phyloP scores from a whole-genome alignment of 495 filamentous ascomycete genomes.

The Beverwykella pulmonaria region DNA sequence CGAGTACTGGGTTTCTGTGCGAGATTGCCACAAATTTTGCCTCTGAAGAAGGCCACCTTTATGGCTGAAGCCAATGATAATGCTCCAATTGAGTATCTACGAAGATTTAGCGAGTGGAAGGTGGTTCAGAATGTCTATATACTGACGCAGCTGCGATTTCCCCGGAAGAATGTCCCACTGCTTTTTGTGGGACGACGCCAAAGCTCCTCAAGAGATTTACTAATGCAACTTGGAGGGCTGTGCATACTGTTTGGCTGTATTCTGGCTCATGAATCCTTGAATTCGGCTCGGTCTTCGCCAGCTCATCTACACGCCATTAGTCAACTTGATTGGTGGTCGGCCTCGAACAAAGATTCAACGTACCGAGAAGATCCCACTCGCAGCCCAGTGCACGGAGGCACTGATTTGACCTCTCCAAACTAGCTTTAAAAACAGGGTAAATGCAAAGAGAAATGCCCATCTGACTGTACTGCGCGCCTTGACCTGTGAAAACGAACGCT shows the following conservation, averaged over 20 bases:
- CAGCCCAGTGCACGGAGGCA: slow-evolving; percentile 33
- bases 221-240: slow-evolving; percentile 25
- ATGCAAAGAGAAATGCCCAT: slow-evolving; percentile 45
- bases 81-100: slow-evolving; percentile 1
- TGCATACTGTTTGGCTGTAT: background rate
- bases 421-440: slow-evolving; percentile 35
- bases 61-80: slow-evolving; percentile 3
- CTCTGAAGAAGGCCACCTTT: slow-evolving; percentile 6
- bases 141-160: slow-evolving; percentile 29
- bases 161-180: slow-evolving; percentile 25
- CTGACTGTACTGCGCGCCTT: slow-evolving; percentile 47
- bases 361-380: slow-evolving; percentile 19
- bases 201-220: slow-evolving; percentile 7
- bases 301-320: slow-evolving; percentile 13
- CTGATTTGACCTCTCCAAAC: slow-evolving; percentile 19
- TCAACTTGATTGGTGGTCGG: background rate
- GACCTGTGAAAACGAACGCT: slow-evolving; percentile 48
- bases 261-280: slow-evolving; percentile 26
- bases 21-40: background rate
- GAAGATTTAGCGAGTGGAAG: background rate
- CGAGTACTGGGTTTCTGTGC: too few species aligned
- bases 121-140: background rate
- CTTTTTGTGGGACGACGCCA: background rate
- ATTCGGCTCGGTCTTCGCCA: background rate
- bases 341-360: background rate